Evolutionary conservation across 1,284 basidiomycete genomes (phyloP).

Genomic region (Tranzscheliella williamsii): DNA sequence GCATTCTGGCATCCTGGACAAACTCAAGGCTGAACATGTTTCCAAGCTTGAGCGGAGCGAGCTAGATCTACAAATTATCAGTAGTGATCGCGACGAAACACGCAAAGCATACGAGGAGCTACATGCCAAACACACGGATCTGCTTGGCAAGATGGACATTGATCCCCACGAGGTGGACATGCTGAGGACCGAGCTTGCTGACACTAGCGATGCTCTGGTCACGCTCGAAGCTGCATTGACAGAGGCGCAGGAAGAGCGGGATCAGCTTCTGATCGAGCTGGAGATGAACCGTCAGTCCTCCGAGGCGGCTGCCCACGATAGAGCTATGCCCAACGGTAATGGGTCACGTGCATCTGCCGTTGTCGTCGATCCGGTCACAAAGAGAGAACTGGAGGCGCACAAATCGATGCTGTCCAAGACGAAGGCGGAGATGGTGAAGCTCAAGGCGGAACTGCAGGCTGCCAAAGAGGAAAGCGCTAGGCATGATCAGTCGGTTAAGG

Average conservation of each 20-base stretch:
- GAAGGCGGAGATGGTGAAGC: slow-evolving; percentile 37
- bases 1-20: slow-evolving; percentile 7
- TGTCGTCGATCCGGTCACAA: slow-evolving; percentile 23
- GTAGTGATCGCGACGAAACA: slow-evolving; percentile 22
- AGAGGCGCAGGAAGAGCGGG: slow-evolving; percentile 60
- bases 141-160: slow-evolving; percentile 29
- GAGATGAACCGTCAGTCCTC: slow-evolving; percentile 40
- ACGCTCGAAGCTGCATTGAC: slow-evolving; percentile 60
- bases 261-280: slow-evolving; percentile 53
- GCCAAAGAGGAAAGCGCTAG: slow-evolving; percentile 73
- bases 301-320: slow-evolving; percentile 15
- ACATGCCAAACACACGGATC: slow-evolving; percentile 26
- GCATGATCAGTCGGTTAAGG: slow-evolving; percentile 40
- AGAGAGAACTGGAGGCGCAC: slow-evolving; percentile 72
- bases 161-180: slow-evolving; percentile 68
- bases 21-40: slow-evolving; percentile 13
- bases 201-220: slow-evolving; percentile 59
- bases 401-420: slow-evolving; percentile 70
- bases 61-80: slow-evolving; percentile 27
- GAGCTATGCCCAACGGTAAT: slow-evolving; percentile 3
- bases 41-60: slow-evolving; percentile 24
- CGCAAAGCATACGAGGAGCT: slow-evolving; percentile 39
- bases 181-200: slow-evolving; percentile 65
- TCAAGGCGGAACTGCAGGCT: slow-evolving; percentile 74
- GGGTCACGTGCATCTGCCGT: neutral